Conservation (phyloP, 2,329 filamentous ascomycete genomes). For the Coleophoma crateriformis region DNA sequence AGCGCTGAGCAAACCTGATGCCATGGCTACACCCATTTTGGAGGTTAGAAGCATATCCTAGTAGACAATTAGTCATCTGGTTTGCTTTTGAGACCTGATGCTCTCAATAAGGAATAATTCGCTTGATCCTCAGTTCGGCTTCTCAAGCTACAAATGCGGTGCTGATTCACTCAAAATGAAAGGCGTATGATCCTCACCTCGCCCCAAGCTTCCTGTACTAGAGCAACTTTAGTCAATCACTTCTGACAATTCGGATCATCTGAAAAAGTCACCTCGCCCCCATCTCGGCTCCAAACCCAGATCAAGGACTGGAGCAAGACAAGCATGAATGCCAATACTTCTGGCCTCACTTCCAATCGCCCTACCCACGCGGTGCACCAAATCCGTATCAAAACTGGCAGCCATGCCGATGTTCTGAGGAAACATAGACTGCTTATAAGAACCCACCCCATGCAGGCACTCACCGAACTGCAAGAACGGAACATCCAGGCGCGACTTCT, state of each 20-base stretch:
- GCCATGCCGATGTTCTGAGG: conserved; percentile 36
- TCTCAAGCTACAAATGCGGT: no score
- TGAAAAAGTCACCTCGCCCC: conserved; percentile 26
- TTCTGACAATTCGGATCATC: neutral
- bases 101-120: no score
- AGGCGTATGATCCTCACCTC: conserved; percentile 15
- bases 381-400: conserved; percentile 34
- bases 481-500: conserved; percentile 31
- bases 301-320: conserved; percentile 37
- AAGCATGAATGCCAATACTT: conserved; percentile 38
- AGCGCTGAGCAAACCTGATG: conserved; percentile 20
- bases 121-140: no score
- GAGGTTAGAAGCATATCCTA: conserved; percentile 35
- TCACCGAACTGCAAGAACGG: conserved; percentile 37
- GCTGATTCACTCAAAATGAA: no score
- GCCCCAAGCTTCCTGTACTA: conserved; percentile 36
- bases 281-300: conserved; percentile 37
- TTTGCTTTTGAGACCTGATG: neutral
- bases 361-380: conserved; percentile 34
- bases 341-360: conserved; percentile 37
- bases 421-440: conserved; percentile 39
- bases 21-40: conserved; percentile 37
- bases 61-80: neutral
- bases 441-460: conserved; percentile 38
- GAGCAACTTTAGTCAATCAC: neutral